Evolutionary conservation across 495 filamentous ascomycete genomes (phyloP), one percentile per base, ranked within the genome.

Genomic region (Hypoxylon lenormandii): DNA sequence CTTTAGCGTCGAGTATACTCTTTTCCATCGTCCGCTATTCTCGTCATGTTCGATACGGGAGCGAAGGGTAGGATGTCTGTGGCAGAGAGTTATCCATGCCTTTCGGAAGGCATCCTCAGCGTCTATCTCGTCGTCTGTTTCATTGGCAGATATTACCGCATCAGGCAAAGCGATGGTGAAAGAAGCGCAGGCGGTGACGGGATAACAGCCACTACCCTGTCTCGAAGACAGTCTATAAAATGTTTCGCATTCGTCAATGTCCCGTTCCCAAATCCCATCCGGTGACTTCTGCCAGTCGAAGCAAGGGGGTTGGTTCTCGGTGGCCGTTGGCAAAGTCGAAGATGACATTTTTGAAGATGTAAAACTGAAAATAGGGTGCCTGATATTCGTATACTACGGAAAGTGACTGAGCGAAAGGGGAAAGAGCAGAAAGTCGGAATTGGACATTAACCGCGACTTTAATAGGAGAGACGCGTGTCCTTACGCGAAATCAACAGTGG

Each of bases 41-140:
- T 13, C 30, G 37, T 79, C 64, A 48, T 72, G 75, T 46, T 76
- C 62, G 4, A 83, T 77, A 23, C 59, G 54, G 0, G 81, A 76
- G 0, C 78, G 81, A 16, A 85, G 73, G 18, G 79, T 83, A 3
- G 83, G 83, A 51, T 80, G 77, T 26, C 82, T 69, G 38, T 80
- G 75, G 0, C 80, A 76, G 6, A 84, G 70, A 5, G 65, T 68
- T 4, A 75, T 54, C 83, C 82, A 85, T 0, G 81, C 82, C 5
- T 71, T 71, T 8, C 60, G 73, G 11, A 85, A 62, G 0, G 79
- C 74, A 15, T 66, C 60, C 18, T 76, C 68, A 12, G 81, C 26
- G 18, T 43, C 10, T 7, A 23, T 42, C 7, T 51, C 45, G 8
- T 51, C 26, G 26, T 49, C 42, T 28, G 26, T 3, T 19, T 48